Evolutionary conservation across 2,329 filamentous ascomycete genomes (phyloP).

Genomic region (Colletotrichum filicis): DNA sequence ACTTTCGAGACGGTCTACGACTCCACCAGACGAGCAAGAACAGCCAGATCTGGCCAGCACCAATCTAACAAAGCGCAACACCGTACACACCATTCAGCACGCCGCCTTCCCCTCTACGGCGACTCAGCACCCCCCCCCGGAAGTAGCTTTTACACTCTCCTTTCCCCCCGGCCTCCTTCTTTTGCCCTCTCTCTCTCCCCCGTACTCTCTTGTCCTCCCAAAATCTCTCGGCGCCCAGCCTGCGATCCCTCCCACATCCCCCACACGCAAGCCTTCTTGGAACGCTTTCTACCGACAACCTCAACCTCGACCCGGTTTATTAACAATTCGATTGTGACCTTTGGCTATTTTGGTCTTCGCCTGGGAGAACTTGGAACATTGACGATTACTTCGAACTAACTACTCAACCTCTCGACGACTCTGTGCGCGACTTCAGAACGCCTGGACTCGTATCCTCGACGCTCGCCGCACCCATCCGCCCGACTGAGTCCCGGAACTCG

Average conservation of each 20-base stretch:
- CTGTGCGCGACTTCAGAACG: slow-evolving; percentile 7
- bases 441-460: slow-evolving; percentile 28
- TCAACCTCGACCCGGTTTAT: slow-evolving; percentile 23
- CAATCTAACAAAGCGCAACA: slow-evolving; percentile 28
- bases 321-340: slow-evolving; percentile 18
- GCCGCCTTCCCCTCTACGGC: slow-evolving; percentile 4
- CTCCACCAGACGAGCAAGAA: slow-evolving; percentile 22
- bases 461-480: slow-evolving; percentile 31
- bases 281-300: slow-evolving; percentile 30
- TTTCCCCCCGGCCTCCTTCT: not conserved
- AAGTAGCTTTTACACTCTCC: slow-evolving; percentile 25
- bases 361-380: slow-evolving; percentile 4
- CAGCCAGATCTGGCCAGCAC: slow-evolving; percentile 21
- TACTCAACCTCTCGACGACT: not conserved
- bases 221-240: slow-evolving; percentile 39
- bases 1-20: slow-evolving; percentile 38
- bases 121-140: slow-evolving; percentile 24
- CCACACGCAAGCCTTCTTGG: slow-evolving; percentile 33
- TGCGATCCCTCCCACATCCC: slow-evolving; percentile 37
- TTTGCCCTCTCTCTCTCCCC: slow-evolving; percentile 10
- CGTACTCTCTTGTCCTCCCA: slow-evolving; percentile 16
- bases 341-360: not conserved
- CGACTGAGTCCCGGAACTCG: slow-evolving; percentile 26
- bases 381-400: slow-evolving; percentile 19
- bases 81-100: slow-evolving; percentile 3